Evolutionary conservation across 1,139 yeast species (phyloP), one percentile per base, ranked within the genome.

Genomic region (Blastobotrys niveus): DNA sequence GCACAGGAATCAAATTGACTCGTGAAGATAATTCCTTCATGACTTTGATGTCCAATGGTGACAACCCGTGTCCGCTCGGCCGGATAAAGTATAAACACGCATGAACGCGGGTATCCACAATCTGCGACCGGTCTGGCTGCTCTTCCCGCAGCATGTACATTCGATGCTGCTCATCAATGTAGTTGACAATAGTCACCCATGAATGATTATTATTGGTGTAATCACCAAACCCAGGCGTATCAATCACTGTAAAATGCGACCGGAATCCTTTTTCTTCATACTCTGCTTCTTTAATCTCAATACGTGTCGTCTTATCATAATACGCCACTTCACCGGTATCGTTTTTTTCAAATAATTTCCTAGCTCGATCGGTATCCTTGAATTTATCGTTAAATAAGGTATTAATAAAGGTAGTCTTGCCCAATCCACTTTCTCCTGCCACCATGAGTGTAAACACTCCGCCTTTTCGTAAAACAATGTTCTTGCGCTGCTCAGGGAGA

Each of bases 391-490:
- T 59, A 40, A 88, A 86, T 46, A 88, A 68, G 1, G 96, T 86
- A 65, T 87, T 86, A 63, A 88, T 73, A 54, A 87, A 86, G 0
- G 96, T 87, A 14, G 95, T 82, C 64, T 88, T 65, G 32, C 49
- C 96, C 42, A 87, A 70, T 4, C 96, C 96, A 45, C 89, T 79
- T 65, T 87, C 96, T 55, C 96, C 96, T 34, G 87, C 88, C 22
- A 87, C 84, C 95, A 88, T 85, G 53, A 88, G 56, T 35, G 94
- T 87, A 70, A 87, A 84, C n/a, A 79, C 75, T 47, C 89, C 84
- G 29, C 95, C 95, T 56, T 78, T 73, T 51, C 82, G 80, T 51
- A 88, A 80, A 42, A 84, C 85, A 53, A 83, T 80, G 62, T 81
- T 83, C 65, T 82, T 83, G 63, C 85, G 76, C 69, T 87, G 96